Base-by-base conservation (phyloP, 1,139 yeast species). In the Lodderomyces metapsilosis region DNA sequence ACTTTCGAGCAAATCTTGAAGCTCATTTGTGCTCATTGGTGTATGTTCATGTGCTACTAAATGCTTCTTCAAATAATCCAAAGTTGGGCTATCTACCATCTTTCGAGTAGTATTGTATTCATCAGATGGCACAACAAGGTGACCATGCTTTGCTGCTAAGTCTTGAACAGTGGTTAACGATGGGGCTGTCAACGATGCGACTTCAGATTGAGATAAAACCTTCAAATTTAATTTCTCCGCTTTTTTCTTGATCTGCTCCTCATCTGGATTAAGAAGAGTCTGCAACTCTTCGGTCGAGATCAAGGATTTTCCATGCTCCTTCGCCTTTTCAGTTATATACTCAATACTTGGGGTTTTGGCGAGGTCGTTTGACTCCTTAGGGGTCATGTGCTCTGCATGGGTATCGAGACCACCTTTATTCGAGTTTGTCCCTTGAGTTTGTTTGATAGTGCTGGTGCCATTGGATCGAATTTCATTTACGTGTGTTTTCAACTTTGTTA, bases 341-440 rank as follows among this genome's bases (percentile, higher is more conserved):
- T 40, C 43, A 23, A 38, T 32, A 4, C 41, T 30, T 33, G 52
- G 52, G 4, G 49, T 40, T 18, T 59, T 45, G 13, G 56, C 53
- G 12, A 46, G 40, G 39, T 56, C 50, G 2, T 53, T 56, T 39
- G 69, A 52, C 28, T 61, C 58, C 27, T 66, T 68, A 38, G 66
- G 62, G 2, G 53, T 57, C n/a, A 66, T 43, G 38, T 60, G 60
- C 2, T 54, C 55, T 27, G 52, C 45, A 1, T n/a, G n/a, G n/a
- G n/a, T n/a, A n/a, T n/a, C n/a, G n/a, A n/a, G n/a, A n/a, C n/a
- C n/a, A n/a, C n/a, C n/a, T n/a, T n/a, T n/a, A n/a, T n/a, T n/a
- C n/a, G n/a, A n/a, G n/a, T n/a, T n/a, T n/a, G 18, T 28, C 6
- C n/a, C 9, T 15, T 28, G 32, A 5, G 3, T 11, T 8, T 28